Evolutionary conservation across 164 flowering plant genomes (phyloP).

Genomic region (Tetrastigma voinierianum): DNA sequence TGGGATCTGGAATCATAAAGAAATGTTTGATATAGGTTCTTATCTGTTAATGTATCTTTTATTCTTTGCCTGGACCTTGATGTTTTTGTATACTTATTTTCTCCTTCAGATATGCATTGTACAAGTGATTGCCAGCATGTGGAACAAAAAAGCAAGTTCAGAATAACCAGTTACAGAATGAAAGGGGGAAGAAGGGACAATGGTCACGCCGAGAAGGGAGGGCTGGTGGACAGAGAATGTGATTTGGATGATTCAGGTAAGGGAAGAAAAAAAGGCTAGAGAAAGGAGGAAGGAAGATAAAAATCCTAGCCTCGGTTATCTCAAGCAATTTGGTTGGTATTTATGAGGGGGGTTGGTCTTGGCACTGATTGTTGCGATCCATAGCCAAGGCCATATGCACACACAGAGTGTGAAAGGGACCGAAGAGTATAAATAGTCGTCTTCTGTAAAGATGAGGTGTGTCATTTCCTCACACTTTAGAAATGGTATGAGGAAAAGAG

Average conservation of each 20-base stretch:
- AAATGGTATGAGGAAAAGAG: constrained; percentile 8
- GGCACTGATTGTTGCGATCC: background rate
- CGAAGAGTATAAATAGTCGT: constrained; percentile 2
- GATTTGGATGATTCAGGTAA: background rate
- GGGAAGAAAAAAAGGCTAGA: background rate
- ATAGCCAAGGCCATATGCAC: background rate
- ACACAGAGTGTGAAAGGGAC: background rate
- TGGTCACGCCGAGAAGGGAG: background rate
- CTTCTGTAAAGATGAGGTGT: constrained; percentile 11
- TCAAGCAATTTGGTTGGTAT: background rate
- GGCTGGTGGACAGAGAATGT: background rate
- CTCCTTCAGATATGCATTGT: constrained; percentile 2
- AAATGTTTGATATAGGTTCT: background rate
- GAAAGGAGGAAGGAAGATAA: background rate
- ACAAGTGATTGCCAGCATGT: background rate
- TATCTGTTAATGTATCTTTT: background rate
- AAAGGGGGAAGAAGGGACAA: background rate
- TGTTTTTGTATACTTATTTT: background rate
- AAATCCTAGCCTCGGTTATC: background rate
- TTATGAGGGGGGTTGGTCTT: background rate
- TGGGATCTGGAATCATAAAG: background rate
- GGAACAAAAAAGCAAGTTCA: background rate
- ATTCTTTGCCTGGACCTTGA: background rate
- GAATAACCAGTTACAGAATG: constrained; percentile 1
- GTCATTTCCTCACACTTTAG: background rate